A percentile compares a stretch with the other conserved stretches of the same genome.
Conservation (phyloP, 1,284 basidiomycete genomes). For the Ganoderma boninense region DNA sequence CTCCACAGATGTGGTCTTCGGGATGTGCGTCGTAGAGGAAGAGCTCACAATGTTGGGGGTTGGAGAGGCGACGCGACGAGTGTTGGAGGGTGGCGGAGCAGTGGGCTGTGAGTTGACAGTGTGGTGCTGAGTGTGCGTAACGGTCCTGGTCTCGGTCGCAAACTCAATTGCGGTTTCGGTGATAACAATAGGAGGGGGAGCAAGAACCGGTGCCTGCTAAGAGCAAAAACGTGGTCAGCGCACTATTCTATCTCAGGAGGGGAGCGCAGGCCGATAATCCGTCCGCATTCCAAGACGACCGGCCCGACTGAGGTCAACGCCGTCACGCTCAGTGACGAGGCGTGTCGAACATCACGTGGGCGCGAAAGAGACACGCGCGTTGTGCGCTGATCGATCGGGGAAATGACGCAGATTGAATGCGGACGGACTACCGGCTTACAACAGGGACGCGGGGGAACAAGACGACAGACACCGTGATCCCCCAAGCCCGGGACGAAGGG, state of each 20-base stretch:
- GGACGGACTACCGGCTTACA: constrained; percentile 57
- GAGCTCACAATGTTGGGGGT: constrained; percentile 68
- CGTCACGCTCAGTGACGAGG: constrained; percentile 30
- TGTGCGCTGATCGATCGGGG: constrained; percentile 42
- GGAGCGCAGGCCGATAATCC: constrained; percentile 52
- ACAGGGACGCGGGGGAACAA: constrained; percentile 77
- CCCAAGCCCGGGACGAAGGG: constrained; percentile 88
- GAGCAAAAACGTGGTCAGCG: constrained; percentile 51
- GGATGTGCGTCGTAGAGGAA: constrained; percentile 62
- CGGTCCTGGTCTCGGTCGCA: constrained; percentile 71
- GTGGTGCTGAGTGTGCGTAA: constrained; percentile 63
- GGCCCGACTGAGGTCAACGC: constrained; percentile 3
- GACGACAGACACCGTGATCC: constrained; percentile 74
- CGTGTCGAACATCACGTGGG: constrained; percentile 52
- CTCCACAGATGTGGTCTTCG: constrained; percentile 75
- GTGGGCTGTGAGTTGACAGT: constrained; percentile 63
- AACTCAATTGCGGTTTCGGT: constrained; percentile 53
- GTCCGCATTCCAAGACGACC: constrained; percentile 39
- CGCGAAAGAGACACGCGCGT: constrained; percentile 38
- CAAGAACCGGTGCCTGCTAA: constrained; percentile 41
- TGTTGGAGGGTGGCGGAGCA: constrained; percentile 79
- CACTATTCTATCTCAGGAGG: constrained; percentile 31
- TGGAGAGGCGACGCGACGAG: constrained; percentile 76
- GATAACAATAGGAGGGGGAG: constrained; percentile 64
- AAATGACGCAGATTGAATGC: constrained; percentile 28